Percentiles rank a stretch among this genome's conserved stretches.
phyloP scores from a whole-genome alignment of 2,329 filamentous ascomycete species.

The Malbranchea cinnamomea region DNA sequence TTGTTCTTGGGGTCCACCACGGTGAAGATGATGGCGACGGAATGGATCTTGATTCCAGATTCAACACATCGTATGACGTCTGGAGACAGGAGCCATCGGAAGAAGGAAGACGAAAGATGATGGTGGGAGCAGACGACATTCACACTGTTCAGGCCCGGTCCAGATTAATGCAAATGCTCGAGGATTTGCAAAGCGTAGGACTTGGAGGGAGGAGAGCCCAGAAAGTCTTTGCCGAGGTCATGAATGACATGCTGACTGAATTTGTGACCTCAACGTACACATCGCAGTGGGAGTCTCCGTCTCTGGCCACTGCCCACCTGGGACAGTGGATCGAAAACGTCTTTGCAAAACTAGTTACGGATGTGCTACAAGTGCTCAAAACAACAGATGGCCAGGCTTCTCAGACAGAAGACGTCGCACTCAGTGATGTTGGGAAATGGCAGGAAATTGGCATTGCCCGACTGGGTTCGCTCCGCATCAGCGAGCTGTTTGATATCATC shows the following conservation, averaged over 20 bases:
- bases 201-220: slow-evolving; percentile 41
- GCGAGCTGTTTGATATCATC: slow-evolving; percentile 46
- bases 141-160: slow-evolving; percentile 19
- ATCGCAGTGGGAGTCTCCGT: slow-evolving; percentile 40
- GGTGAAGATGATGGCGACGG: slow-evolving; percentile 14
- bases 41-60: slow-evolving; percentile 25
- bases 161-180: slow-evolving; percentile 26
- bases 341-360: slow-evolving; percentile 37
- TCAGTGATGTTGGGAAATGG: slow-evolving; percentile 37
- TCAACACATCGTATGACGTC: slow-evolving; percentile 22
- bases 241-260: slow-evolving; percentile 41
- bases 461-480: slow-evolving; percentile 40
- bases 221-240: slow-evolving; percentile 42
- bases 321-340: slow-evolving; percentile 41
- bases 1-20: slow-evolving; percentile 27
- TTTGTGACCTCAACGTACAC: slow-evolving; percentile 43
- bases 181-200: slow-evolving; percentile 36
- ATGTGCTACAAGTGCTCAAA: slow-evolving; percentile 31
- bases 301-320: slow-evolving; percentile 34
- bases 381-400: slow-evolving; percentile 13
- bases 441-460: slow-evolving; percentile 40
- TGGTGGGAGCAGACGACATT: slow-evolving; percentile 19
- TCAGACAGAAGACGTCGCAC: slow-evolving; percentile 16
- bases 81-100: slow-evolving; percentile 22
- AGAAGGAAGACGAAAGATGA: slow-evolving; percentile 17